Percentiles rank a stretch among this genome's conserved stretches.
These are phyloP conservation scores for Clitopilus passeckerianus DNA, from an alignment of 768 basidiomycete species.

Conservation along the genomic window DNA sequence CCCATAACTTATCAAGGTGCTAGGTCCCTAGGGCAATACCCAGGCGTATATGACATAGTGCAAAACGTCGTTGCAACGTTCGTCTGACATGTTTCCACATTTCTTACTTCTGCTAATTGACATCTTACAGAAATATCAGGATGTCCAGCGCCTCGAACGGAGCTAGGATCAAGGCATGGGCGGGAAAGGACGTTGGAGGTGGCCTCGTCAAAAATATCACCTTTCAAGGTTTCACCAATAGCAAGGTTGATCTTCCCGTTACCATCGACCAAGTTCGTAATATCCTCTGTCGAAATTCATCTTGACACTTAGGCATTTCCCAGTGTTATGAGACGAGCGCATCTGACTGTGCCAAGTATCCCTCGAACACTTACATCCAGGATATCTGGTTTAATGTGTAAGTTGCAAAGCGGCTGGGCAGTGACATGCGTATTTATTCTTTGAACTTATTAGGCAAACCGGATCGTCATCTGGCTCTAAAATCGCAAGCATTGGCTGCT, in stretches of 20 bases:
- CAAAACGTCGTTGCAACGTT: slow-evolving; percentile 52
- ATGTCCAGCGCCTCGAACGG: slow-evolving; percentile 65
- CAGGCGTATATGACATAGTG: slow-evolving; percentile 52
- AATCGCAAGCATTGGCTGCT: slow-evolving; percentile 53
- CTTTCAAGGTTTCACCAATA: slow-evolving; percentile 45
- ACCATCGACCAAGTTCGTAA: slow-evolving; percentile 44
- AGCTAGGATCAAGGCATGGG: slow-evolving; percentile 66
- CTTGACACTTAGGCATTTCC: neutral
- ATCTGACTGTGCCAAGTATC: slow-evolving; percentile 45
- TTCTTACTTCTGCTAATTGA: neutral
- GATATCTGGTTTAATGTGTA: slow-evolving; percentile 54
- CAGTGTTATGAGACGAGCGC: slow-evolving; percentile 47
- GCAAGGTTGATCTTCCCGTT: slow-evolving; percentile 54
- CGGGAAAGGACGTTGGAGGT: slow-evolving; percentile 52
- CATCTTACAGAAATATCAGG: slow-evolving; percentile 37
- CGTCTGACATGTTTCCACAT: slow-evolving; percentile 8
- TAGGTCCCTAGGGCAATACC: slow-evolving; percentile 55
- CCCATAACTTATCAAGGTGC: slow-evolving; percentile 1
- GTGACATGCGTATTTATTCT: neutral
- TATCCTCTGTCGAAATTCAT: neutral
- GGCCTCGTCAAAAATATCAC: slow-evolving; percentile 56
- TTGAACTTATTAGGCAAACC: slow-evolving; percentile 35
- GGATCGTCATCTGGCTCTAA: slow-evolving; percentile 51
- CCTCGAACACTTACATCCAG: slow-evolving; percentile 49
- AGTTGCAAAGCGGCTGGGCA: neutral